phyloP scores from a whole-genome alignment of 192 early-diverging fungal genomes.

The Rhizophagus sp. region DNA sequence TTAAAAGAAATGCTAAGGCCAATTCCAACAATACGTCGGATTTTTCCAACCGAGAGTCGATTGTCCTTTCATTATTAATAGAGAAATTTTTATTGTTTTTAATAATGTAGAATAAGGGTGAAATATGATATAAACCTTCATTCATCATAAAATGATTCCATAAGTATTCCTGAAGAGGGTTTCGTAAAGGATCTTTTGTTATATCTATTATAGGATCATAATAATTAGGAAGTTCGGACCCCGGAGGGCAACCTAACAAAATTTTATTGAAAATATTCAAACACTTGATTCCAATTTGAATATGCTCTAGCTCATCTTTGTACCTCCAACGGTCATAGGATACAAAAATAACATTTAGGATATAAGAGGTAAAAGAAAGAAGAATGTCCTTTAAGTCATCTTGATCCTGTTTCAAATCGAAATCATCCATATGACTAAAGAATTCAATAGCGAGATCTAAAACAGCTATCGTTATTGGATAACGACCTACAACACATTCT shows the following conservation, averaged over 20 bases:
- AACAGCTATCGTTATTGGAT: constrained; percentile 40
- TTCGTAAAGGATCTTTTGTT: constrained; percentile 17
- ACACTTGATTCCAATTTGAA: constrained; percentile 37
- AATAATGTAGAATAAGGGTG: constrained; percentile 48
- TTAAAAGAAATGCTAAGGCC: constrained; percentile 43
- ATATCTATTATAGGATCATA: constrained; percentile 22
- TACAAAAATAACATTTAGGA: constrained; percentile 39
- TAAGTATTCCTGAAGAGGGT: constrained; percentile 41
- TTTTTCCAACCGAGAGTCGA: constrained; percentile 20
- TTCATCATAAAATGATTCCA: constrained; percentile 48
- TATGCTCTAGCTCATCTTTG: constrained; percentile 37
- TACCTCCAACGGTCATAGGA: constrained; percentile 48
- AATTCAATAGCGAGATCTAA: constrained; percentile 35
- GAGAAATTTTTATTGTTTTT: constrained; percentile 41
- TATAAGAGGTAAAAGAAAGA: constrained; percentile 40
- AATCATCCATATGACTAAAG: not conserved
- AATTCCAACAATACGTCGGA: constrained; percentile 39
- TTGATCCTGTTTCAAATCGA: constrained; percentile 1
- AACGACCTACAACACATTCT: constrained; percentile 38
- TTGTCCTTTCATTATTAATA: constrained; percentile 36
- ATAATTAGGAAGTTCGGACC: constrained; percentile 10
- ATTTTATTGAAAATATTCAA: constrained; percentile 39
- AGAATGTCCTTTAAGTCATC: constrained; percentile 37
- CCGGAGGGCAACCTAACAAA: constrained; percentile 34
- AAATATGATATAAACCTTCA: constrained; percentile 47